phyloP scores from a whole-genome alignment of 495 filamentous ascomycete genomes.

The Durotheca rogersii region DNA sequence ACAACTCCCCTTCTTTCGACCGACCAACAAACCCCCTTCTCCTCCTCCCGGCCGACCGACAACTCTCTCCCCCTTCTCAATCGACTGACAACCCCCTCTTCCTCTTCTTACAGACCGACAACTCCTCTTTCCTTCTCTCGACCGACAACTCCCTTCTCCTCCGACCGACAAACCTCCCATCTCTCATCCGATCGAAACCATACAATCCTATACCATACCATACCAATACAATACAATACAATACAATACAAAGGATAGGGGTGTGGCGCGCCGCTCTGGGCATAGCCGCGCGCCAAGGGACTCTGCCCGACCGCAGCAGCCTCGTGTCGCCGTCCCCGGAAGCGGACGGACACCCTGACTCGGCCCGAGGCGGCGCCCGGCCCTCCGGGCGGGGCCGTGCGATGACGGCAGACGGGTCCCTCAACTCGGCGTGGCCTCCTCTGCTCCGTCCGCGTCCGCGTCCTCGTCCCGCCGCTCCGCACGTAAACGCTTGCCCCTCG shows the following conservation, averaged over 20 bases:
- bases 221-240: background rate
- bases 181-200: background rate
- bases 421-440: background rate
- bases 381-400: too few species aligned
- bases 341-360: conserved; percentile 14
- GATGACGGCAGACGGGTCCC: background rate
- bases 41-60: background rate
- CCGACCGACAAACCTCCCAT: background rate
- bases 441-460: background rate
- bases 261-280: conserved; percentile 11
- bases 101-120: too few species aligned
- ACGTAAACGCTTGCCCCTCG: too few species aligned
- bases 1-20: background rate
- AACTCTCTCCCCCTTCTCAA: background rate
- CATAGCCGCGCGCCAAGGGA: background rate
- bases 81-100: too few species aligned
- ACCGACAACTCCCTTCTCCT: background rate
- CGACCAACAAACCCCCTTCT: background rate
- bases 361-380: too few species aligned
- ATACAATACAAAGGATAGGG: conserved; percentile 5
- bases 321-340: conserved; percentile 5
- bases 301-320: conserved; percentile 4
- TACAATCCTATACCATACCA: background rate
- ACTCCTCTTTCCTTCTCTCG: too few species aligned
- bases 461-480: background rate